These are phyloP conservation scores for Picea glauca DNA, from an alignment of 75 land plant genomes.

Conservation along the genomic window DNA sequence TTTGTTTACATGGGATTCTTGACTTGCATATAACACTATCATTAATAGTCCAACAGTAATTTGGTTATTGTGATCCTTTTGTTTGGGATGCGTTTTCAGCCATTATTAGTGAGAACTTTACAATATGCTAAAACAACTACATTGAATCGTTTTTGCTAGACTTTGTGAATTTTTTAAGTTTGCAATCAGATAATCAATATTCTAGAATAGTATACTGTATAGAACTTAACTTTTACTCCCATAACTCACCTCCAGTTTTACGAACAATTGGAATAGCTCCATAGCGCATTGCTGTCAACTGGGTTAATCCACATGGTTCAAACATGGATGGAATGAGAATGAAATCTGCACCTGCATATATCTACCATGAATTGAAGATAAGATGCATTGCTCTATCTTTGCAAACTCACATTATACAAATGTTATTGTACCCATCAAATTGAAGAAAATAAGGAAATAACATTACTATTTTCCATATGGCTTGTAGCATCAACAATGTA, in stretches of 20 bases:
- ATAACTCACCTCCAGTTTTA: slow-evolving; percentile 87
- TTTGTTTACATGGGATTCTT: not conserved
- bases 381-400: not conserved
- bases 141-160: not conserved
- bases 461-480: not conserved
- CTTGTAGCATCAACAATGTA: not conserved
- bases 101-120: not conserved
- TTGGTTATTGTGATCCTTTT: not conserved
- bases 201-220: not conserved
- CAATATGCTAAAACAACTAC: not conserved
- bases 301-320: slow-evolving; percentile 98
- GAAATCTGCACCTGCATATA: slow-evolving; percentile 93
- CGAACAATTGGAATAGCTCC: slow-evolving; percentile 95
- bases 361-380: slow-evolving; percentile 33
- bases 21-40: not conserved
- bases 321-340: slow-evolving; percentile 94
- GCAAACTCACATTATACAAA: not conserved
- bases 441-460: not conserved
- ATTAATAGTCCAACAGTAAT: not conserved
- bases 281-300: slow-evolving; percentile 92
- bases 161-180: not conserved
- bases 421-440: not conserved
- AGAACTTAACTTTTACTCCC: not conserved
- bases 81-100: not conserved
- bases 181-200: not conserved